These are phyloP conservation scores for Populus pruinosa DNA, from an alignment of 345 rosid species.

Conservation along the genomic window DNA sequence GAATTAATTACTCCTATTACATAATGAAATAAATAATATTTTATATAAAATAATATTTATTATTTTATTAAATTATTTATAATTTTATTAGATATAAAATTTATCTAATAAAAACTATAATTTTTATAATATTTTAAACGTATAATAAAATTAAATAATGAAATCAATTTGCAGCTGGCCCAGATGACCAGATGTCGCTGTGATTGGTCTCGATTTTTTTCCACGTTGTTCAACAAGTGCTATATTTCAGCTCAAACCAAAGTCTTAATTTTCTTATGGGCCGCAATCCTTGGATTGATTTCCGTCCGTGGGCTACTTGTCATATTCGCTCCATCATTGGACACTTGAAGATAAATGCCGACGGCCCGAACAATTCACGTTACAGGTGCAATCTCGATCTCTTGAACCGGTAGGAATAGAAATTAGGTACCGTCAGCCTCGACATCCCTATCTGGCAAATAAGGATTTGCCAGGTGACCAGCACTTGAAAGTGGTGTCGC, in stretches of 20 bases:
- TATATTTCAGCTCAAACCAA: not conserved
- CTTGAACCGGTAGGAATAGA: not conserved
- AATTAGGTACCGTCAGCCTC: not conserved
- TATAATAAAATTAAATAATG: no score
- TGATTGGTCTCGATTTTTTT: not conserved
- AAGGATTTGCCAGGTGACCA: not conserved
- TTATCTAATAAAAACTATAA: no score
- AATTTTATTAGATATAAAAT: no score
- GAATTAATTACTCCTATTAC: no score
- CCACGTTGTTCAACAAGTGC: not conserved
- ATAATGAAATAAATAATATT: no score
- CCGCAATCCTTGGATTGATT: not conserved
- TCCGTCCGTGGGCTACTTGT: not conserved
- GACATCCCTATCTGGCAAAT: not conserved
- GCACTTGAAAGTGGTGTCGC: not conserved
- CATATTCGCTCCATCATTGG: not conserved
- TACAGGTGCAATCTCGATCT: not conserved
- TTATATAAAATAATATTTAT: no score
- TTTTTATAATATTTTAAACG: no score
- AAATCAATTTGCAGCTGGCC: no score
- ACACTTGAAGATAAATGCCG: not conserved
- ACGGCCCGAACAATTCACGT: not conserved
- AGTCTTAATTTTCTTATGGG: not conserved
- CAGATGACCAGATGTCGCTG: not conserved
- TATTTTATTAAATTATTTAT: no score